Percentiles rank a stretch among this genome's conserved stretches.
These are phyloP conservation scores for Myochromella boudieri DNA, from an alignment of 768 basidiomycete genomes.

Conservation along the genomic window DNA sequence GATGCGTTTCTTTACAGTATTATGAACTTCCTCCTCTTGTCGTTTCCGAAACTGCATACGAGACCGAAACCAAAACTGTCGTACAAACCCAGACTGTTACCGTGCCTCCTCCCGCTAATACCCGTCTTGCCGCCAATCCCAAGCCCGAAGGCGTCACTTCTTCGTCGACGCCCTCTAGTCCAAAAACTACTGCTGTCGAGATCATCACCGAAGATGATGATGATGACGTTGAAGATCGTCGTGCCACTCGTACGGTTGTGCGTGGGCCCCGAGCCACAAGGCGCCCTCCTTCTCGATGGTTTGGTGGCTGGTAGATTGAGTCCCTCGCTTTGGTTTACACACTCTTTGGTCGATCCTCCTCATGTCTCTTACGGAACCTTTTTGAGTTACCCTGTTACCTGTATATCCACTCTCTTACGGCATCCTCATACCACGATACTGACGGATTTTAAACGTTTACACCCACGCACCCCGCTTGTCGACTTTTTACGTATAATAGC, in stretches of 20 bases:
- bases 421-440: constrained; percentile 16
- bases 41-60: constrained; percentile 46
- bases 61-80: constrained; percentile 65
- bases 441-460: constrained; percentile 26
- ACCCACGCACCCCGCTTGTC: constrained; percentile 23
- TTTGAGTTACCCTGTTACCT: constrained; percentile 4
- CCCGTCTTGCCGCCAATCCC: constrained; percentile 72
- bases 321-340: constrained; percentile 33
- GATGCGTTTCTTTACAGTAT: constrained; percentile 37
- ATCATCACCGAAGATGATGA: constrained; percentile 63
- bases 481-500: constrained; percentile 27
- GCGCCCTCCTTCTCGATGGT: constrained; percentile 57
- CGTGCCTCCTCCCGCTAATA: constrained; percentile 76
- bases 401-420: constrained; percentile 10
- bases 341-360: constrained; percentile 18
- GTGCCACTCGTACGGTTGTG: constrained; percentile 37
- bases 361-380: not conserved
- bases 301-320: constrained; percentile 53
- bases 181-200: constrained; percentile 73
- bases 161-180: constrained; percentile 60
- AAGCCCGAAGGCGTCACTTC: constrained; percentile 63
- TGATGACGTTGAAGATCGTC: constrained; percentile 35
- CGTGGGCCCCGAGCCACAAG: constrained; percentile 46
- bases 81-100: constrained; percentile 67
- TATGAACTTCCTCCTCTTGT: constrained; percentile 48